These are phyloP conservation scores for Chaetomium fimeti DNA, from an alignment of 495 filamentous ascomycete genomes.

Conservation along the genomic window DNA sequence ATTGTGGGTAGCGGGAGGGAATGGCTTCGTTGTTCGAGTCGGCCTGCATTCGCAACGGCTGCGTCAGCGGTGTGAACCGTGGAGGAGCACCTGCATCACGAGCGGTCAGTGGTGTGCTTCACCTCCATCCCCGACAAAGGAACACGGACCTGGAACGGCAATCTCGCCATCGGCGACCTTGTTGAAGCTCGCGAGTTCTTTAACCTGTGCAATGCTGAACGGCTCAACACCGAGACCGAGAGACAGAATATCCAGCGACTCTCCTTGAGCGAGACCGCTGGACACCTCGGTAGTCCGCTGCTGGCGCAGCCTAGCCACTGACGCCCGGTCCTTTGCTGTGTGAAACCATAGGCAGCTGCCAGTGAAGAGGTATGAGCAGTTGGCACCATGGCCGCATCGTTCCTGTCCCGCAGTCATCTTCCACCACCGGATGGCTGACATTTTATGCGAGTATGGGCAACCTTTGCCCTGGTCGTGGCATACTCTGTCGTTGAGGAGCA, in stretches of 20 bases:
- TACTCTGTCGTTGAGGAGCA: not conserved
- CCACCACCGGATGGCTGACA: not conserved
- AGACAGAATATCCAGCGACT: not conserved
- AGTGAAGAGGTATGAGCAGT: not conserved
- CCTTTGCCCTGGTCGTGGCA: not conserved
- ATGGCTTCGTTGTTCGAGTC: conserved; percentile 19
- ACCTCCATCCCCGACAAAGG: too few relatives aligned
- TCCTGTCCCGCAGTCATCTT: not conserved
- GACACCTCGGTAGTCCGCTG: not conserved
- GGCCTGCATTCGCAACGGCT: not conserved
- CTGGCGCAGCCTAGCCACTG: not conserved
- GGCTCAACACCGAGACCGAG: not conserved
- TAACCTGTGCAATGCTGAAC: conserved; percentile 15
- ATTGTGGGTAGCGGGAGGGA: conserved; percentile 3
- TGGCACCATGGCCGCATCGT: not conserved
- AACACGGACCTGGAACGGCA: conserved; percentile 29
- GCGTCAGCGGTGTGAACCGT: conserved; percentile 17
- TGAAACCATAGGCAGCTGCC: not conserved
- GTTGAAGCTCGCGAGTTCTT: conserved; percentile 32
- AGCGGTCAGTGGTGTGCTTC: not conserved
- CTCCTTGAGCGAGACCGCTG: not conserved
- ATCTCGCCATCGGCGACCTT: conserved; percentile 27
- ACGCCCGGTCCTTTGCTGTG: not conserved
- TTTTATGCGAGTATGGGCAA: not conserved
- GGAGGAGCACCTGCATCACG: conserved; percentile 21